Conservation (phyloP, 169 alveolate genomes). For the Cryptosporidium sp. region DNA sequence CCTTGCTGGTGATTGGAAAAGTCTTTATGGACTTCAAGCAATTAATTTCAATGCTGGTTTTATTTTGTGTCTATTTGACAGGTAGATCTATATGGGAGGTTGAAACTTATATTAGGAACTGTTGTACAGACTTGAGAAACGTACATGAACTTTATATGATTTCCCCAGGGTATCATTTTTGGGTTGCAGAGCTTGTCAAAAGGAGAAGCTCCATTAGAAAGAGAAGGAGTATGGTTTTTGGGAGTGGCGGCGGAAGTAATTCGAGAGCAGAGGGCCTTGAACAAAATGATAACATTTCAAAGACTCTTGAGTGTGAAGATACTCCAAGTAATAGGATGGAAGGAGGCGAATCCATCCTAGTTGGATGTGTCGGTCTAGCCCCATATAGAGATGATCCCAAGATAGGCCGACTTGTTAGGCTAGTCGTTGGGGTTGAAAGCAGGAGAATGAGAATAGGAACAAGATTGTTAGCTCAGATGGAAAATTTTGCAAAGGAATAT, state of each 20-base stretch:
- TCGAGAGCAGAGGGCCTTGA: slow-evolving; percentile 37
- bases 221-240: slow-evolving; percentile 73
- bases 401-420: slow-evolving; percentile 87
- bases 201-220: slow-evolving; percentile 76
- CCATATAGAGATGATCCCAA: slow-evolving; percentile 85
- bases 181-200: slow-evolving; percentile 89
- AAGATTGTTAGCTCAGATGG: slow-evolving; percentile 87
- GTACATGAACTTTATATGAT: slow-evolving; percentile 84
- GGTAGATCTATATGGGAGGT: slow-evolving; percentile 87
- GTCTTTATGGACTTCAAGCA: slow-evolving; percentile 81
- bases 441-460: slow-evolving; percentile 90
- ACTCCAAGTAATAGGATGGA: slow-evolving; percentile 15
- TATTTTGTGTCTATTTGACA: slow-evolving; percentile 84
- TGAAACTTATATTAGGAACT: slow-evolving; percentile 85
- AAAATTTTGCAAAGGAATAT: slow-evolving; percentile 85
- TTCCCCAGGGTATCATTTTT: slow-evolving; percentile 84
- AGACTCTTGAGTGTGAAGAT: slow-evolving; percentile 39
- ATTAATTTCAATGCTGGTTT: slow-evolving; percentile 80
- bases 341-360: slow-evolving; percentile 78
- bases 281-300: slow-evolving; percentile 27
- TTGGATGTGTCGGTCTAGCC: slow-evolving; percentile 88
- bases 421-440: slow-evolving; percentile 87
- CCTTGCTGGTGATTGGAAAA: slow-evolving; percentile 61
- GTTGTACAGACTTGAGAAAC: slow-evolving; percentile 88
- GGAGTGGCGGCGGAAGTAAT: slow-evolving; percentile 21